phyloP scores from a whole-genome alignment of 2,329 filamentous ascomycete species.

The Mycosphaerella arachidis region DNA sequence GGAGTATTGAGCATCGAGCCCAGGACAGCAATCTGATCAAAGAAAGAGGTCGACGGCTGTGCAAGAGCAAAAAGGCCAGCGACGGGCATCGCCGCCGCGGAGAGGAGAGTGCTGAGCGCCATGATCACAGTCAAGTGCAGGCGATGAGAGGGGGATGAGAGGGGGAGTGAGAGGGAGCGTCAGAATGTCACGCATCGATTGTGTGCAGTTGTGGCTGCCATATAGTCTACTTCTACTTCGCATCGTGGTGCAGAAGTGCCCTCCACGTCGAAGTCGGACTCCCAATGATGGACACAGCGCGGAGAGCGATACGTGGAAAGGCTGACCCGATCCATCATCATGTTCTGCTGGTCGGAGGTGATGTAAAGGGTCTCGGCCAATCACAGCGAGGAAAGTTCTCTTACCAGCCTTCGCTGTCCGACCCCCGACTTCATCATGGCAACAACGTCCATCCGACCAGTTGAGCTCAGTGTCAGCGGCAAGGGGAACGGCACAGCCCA shows the following conservation, averaged over 20 bases:
- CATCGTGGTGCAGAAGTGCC: background rate
- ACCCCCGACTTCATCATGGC: background rate
- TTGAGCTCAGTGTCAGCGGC: background rate
- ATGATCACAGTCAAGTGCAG: background rate
- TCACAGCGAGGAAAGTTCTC: background rate
- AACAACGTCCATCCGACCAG: background rate
- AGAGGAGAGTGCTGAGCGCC: background rate
- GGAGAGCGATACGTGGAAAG: background rate
- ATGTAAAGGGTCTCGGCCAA: background rate
- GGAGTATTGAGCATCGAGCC: background rate
- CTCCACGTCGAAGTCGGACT: background rate
- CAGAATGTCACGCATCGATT: background rate
- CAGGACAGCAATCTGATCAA: background rate
- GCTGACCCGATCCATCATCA: background rate
- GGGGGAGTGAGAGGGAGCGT: background rate
- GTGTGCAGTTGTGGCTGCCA: background rate
- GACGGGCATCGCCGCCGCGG: background rate
- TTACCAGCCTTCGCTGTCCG: background rate
- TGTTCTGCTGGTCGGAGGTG: background rate
- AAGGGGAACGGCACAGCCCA: background rate
- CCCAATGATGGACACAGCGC: background rate
- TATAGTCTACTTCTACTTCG: background rate
- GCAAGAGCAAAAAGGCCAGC: background rate
- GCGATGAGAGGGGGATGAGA: background rate
- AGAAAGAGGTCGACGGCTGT: background rate